Evolutionary conservation across 345 rosid genomes (phyloP).

Genomic region (Gossypium raimondii): DNA sequence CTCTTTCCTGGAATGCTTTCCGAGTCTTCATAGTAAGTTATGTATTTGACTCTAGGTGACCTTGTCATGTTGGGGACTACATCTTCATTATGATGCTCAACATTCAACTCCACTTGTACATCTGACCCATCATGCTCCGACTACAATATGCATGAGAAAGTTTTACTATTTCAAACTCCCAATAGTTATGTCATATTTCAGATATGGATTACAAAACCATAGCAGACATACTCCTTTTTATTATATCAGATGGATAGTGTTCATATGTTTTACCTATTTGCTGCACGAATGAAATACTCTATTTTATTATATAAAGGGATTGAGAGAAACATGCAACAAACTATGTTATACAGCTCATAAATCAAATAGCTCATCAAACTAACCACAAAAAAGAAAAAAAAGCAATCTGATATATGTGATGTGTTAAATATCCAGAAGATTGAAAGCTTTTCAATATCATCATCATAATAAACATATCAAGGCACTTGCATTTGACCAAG

Average conservation of each 20-base stretch:
- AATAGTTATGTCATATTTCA: background rate
- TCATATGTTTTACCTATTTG: background rate
- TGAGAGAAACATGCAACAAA: background rate
- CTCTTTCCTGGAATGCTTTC: slow-evolving; percentile 79
- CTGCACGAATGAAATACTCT: background rate
- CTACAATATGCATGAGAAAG: slow-evolving; percentile 41
- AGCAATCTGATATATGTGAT: background rate
- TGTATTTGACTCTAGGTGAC: slow-evolving; percentile 70
- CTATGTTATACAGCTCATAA: background rate
- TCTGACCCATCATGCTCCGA: slow-evolving; percentile 94
- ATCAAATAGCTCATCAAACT: slow-evolving; percentile 3
- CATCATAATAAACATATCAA: background rate
- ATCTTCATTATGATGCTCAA: slow-evolving; percentile 72
- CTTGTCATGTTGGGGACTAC: slow-evolving; percentile 85
- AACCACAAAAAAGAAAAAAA: background rate
- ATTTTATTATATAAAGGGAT: background rate
- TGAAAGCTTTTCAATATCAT: background rate
- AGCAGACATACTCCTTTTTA: background rate
- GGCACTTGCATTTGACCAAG: background rate
- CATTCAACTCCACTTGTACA: slow-evolving; percentile 71
- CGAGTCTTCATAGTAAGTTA: slow-evolving; percentile 91
- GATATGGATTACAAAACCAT: slow-evolving; percentile 8
- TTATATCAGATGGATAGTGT: background rate
- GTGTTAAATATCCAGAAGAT: background rate
- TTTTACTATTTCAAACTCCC: slow-evolving; percentile 1